phyloP scores from a whole-genome alignment of 176 grass and related monocot species.

The Cymbopogon citratus region DNA sequence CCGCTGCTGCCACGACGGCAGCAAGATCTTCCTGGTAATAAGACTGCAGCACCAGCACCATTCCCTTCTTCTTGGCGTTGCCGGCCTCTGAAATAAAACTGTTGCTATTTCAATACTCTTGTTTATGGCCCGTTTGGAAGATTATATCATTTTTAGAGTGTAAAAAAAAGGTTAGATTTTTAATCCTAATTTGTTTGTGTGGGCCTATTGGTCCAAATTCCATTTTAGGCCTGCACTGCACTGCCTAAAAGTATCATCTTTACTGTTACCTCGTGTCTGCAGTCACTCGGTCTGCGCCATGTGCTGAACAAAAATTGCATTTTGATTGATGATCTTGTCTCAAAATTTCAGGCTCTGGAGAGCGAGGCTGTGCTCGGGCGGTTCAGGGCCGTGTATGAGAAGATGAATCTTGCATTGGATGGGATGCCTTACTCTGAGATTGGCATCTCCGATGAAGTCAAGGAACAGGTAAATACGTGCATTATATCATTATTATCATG shows the following conservation, averaged over 20 bases:
- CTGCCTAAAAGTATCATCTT: not conserved
- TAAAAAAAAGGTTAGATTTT: not conserved
- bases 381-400: conserved; percentile 50
- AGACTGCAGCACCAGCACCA: not conserved
- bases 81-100: not conserved
- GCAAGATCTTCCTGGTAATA: conserved; percentile 63
- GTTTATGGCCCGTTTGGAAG: not conserved
- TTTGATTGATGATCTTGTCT: not conserved
- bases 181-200: not conserved
- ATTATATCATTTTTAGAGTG: not conserved
- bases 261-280: not conserved
- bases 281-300: not conserved
- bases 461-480: conserved; percentile 47
- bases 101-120: not conserved
- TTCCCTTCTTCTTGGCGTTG: not conserved
- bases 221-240: not conserved
- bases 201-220: not conserved
- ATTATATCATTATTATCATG: too few species aligned
- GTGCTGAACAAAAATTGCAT: not conserved
- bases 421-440: conserved; percentile 58
- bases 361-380: conserved; percentile 35
- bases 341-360: conserved; percentile 43
- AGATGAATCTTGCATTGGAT: conserved; percentile 48
- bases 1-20: conserved; percentile 62
- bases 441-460: conserved; percentile 57